A percentile compares a stretch with the other conserved stretches of the same genome.
These are phyloP conservation scores for Apiotrichum sp. DNA, from an alignment of 1,284 basidiomycete species.

Conservation along the genomic window DNA sequence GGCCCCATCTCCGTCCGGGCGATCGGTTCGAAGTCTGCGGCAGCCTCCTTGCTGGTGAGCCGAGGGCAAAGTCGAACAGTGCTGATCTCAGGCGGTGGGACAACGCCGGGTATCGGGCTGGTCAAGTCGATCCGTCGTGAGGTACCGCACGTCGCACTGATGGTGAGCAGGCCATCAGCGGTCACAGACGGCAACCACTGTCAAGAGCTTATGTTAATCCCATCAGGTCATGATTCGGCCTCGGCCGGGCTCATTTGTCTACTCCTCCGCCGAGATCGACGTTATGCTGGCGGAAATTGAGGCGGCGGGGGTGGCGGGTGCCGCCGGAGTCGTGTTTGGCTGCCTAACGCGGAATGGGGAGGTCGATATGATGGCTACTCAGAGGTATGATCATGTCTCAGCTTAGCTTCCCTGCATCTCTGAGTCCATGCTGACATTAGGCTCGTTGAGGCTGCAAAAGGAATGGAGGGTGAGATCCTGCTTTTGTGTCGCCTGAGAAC, in stretches of 20 bases:
- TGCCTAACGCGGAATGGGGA: slow-evolving; percentile 56
- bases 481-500: no score
- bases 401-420: no score
- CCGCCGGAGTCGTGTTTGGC: slow-evolving; percentile 66
- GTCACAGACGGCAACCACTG: no score
- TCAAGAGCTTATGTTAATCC: slow-evolving; percentile 5
- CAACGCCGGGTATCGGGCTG: slow-evolving; percentile 67
- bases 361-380: slow-evolving; percentile 56
- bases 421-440: slow-evolving; percentile 3
- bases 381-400: slow-evolving; percentile 20
- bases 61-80: no score
- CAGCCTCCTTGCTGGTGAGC: slow-evolving; percentile 51
- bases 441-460: slow-evolving; percentile 55
- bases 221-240: slow-evolving; percentile 71
- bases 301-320: slow-evolving; percentile 45
- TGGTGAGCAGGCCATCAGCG: no score
- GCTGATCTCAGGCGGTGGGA: slow-evolving; percentile 57
- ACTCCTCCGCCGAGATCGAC: slow-evolving; percentile 57
- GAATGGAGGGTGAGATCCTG: slow-evolving; percentile 56
- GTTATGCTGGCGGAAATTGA: slow-evolving; percentile 68
- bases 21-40: slow-evolving; percentile 65
- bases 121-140: slow-evolving; percentile 54
- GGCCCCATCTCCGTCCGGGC: slow-evolving; percentile 7
- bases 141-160: slow-evolving; percentile 55
- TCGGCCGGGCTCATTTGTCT: slow-evolving; percentile 67